Evolutionary conservation across 352 stramenopile species (phyloP), one percentile per base, ranked within the genome.

Genomic region (Globisporangium nodosum): DNA sequence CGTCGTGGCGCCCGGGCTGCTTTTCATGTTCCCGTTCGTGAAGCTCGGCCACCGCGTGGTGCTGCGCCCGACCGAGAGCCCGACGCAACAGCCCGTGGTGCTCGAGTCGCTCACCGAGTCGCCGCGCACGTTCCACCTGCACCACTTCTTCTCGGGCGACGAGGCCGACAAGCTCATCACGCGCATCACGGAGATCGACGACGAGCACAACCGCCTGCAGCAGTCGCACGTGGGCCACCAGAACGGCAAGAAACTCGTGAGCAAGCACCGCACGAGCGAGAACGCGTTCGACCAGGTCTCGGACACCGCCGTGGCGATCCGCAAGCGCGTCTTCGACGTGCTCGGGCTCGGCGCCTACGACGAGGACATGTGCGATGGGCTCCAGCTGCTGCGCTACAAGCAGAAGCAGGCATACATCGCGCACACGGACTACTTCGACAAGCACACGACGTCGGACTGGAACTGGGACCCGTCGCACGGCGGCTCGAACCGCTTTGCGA

Each of bases 351-450:
- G 86, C 45, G 68, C 78, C 42, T 98, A 97, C 71, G 56, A 88
- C 30, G 85, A 97, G 24, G 86, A 85, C 27, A 93, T 96, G 74
- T 93, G 87, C 37, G 96, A 99, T 68, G 96, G 96, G 13, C 81
- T 98, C 20, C 94, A 99, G 69, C 79, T 98, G 54, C 73, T 99
- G 54, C 81, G 92, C 27, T 99, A 99, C 80, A 90, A 98, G 65
- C 78, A 94, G 55, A 97, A 92, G 60, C 94, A 96, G 53, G 95
- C 92, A 16, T 99, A 98, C 60, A 94, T 94, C 54, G 71, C 85
- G 16, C 96, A 99, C 78, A 81, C 88, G 31, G 96, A 98, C 84
- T 98, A 96, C 71, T 97, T 98, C 61, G 70, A 70, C 7, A 56
- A 74, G 33, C 63, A 73, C 30, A 81, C 83, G 52, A 84, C 69